These are phyloP conservation scores for Trichaptum fuscoviolaceum DNA, from an alignment of 768 basidiomycete genomes.

Conservation along the genomic window DNA sequence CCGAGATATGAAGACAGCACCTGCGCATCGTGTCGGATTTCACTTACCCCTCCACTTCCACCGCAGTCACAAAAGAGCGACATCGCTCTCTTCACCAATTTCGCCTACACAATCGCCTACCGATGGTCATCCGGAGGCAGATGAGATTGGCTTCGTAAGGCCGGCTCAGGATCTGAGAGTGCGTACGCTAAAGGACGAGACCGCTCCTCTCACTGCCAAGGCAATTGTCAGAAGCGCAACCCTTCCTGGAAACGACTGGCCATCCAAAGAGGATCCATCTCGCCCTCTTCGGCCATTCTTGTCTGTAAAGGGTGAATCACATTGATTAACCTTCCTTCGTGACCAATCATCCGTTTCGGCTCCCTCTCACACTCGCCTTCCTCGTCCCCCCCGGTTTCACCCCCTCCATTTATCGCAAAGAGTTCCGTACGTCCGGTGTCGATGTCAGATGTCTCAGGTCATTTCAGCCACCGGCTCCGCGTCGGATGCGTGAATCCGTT, in stretches of 20 bases:
- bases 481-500: background rate
- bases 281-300: background rate
- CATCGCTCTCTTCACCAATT: background rate
- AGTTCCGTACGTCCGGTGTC: background rate
- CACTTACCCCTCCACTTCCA: background rate
- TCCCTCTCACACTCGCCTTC: background rate
- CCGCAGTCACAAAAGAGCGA: background rate
- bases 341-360: background rate
- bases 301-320: background rate
- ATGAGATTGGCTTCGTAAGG: background rate
- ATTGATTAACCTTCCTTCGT: background rate
- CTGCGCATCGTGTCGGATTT: background rate
- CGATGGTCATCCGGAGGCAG: background rate
- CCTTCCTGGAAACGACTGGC: background rate
- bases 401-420: background rate
- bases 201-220: no score
- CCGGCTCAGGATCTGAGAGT: background rate
- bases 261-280: background rate
- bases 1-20: background rate
- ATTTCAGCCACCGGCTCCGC: background rate
- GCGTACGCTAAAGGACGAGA: no score
- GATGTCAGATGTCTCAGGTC: background rate
- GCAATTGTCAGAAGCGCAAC: background rate
- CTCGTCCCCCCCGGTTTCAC: background rate
- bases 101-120: background rate